Conservation (phyloP, 768 basidiomycete species). For the Omphalotus guepiniiformis region DNA sequence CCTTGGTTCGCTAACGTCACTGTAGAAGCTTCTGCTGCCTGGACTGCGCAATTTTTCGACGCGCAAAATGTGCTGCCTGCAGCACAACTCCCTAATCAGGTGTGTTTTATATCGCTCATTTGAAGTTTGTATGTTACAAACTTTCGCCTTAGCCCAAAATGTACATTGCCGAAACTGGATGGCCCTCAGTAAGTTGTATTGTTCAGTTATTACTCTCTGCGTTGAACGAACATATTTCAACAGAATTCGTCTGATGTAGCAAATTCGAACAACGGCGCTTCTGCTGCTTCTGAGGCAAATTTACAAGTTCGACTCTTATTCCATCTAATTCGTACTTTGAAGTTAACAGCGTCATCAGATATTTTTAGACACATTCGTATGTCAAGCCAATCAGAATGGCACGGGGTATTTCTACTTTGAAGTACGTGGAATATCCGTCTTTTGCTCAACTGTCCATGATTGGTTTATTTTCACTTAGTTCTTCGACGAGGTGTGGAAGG, state of each 20-base stretch:
- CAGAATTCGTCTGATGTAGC: constrained; percentile 57
- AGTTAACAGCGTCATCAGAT: constrained; percentile 40
- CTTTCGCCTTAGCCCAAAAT: constrained; percentile 47
- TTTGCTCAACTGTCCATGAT: neutral
- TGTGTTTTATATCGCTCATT: constrained; percentile 3
- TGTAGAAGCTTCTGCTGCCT: constrained; percentile 63
- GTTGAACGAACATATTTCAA: neutral
- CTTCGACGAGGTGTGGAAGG: constrained; percentile 37
- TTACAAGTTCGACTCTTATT: constrained; percentile 42
- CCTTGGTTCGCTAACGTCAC: constrained; percentile 89
- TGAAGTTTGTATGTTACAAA: neutral
- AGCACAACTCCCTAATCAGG: constrained; percentile 50
- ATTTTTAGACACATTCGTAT: constrained; percentile 86
- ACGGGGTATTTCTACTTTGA: constrained; percentile 90
- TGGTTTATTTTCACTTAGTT: constrained; percentile 34
- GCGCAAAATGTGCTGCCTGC: constrained; percentile 59
- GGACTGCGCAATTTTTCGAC: constrained; percentile 81
- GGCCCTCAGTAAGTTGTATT: constrained; percentile 58
- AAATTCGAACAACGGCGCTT: constrained; percentile 65
- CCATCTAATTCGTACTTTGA: neutral
- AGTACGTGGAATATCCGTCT: constrained; percentile 30
- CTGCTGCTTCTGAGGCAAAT: constrained; percentile 53
- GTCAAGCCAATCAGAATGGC: constrained; percentile 75
- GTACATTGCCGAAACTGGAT: constrained; percentile 95
- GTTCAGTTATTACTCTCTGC: neutral